A percentile compares a stretch with the other conserved stretches of the same genome.
These are phyloP conservation scores for Pisolithus tinctorius DNA, from an alignment of 768 basidiomycete species.

Conservation along the genomic window DNA sequence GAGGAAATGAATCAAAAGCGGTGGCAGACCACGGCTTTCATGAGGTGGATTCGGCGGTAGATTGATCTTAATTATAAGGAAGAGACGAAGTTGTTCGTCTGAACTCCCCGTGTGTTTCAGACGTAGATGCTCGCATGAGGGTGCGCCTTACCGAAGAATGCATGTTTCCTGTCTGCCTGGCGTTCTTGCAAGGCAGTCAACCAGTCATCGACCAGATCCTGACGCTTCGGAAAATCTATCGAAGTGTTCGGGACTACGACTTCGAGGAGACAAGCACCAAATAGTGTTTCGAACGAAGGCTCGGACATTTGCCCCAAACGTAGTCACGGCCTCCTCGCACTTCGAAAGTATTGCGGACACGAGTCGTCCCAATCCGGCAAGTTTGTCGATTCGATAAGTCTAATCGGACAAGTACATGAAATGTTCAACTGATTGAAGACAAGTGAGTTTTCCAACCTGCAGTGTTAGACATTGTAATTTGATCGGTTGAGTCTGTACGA, in stretches of 20 bases:
- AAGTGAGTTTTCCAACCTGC: too few relatives aligned
- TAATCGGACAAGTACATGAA: too few relatives aligned
- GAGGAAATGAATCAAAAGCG: constrained; percentile 50
- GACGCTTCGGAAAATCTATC: constrained; percentile 47
- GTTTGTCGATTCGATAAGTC: too few relatives aligned
- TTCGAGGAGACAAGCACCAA: constrained; percentile 51
- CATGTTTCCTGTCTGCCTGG: constrained; percentile 49
- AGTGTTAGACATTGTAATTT: too few relatives aligned
- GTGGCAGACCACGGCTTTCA: constrained; percentile 22
- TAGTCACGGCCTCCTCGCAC: not conserved
- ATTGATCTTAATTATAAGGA: constrained; percentile 35
- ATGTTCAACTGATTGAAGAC: too few relatives aligned
- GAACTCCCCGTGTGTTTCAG: constrained; percentile 12
- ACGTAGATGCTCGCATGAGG: constrained; percentile 4
- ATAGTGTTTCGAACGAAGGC: constrained; percentile 56
- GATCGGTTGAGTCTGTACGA: too few relatives aligned
- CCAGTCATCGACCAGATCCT: constrained; percentile 46
- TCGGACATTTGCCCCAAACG: constrained; percentile 13
- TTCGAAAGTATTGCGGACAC: not conserved
- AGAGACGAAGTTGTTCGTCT: constrained; percentile 52
- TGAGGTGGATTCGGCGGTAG: constrained; percentile 27
- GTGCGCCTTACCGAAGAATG: constrained; percentile 63
- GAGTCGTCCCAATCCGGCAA: not conserved
- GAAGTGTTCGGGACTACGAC: constrained; percentile 63
- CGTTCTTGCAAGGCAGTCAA: constrained; percentile 37